These are phyloP conservation scores for Rhamnella rubrinervis DNA, from an alignment of 331 rosid genomes.

Conservation along the genomic window DNA sequence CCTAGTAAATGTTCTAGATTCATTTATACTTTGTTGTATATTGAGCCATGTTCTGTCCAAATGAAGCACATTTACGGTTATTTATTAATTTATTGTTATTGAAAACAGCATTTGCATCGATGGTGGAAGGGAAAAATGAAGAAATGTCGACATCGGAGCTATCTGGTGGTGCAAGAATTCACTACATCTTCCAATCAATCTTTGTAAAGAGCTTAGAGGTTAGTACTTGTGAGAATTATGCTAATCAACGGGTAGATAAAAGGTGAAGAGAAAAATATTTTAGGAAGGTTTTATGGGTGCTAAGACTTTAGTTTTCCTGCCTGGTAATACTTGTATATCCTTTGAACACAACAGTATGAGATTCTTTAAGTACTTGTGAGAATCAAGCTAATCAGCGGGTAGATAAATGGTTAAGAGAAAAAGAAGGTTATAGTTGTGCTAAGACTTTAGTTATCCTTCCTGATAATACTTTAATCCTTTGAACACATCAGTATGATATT, in stretches of 20 bases:
- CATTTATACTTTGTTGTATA: not conserved
- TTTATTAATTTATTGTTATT: constrained; percentile 20
- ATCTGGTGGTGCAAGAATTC: constrained; percentile 95
- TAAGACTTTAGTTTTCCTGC: no score
- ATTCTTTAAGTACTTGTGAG: not conserved
- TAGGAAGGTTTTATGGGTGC: no score
- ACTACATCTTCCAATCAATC: constrained; percentile 87
- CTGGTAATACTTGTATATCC: no score
- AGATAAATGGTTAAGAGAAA: not conserved
- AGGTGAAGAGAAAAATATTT: not conserved
- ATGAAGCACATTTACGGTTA: constrained; percentile 10
- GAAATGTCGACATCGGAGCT: constrained; percentile 88
- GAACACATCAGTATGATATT: not conserved
- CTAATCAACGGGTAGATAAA: no score
- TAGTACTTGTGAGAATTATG: not conserved
- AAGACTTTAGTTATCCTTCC: constrained; percentile 3
- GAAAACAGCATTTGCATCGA: constrained; percentile 82
- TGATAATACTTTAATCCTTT: not conserved
- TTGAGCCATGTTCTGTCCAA: constrained; percentile 10
- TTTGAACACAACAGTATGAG: no score
- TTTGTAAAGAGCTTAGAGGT: constrained; percentile 94
- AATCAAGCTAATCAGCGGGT: not conserved
- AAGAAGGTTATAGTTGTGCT: not conserved
- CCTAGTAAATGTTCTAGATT: not conserved
- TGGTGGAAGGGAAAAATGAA: constrained; percentile 89